Conservation (phyloP, 106 monocot genomes). For the Dendrobium catenatum region DNA sequence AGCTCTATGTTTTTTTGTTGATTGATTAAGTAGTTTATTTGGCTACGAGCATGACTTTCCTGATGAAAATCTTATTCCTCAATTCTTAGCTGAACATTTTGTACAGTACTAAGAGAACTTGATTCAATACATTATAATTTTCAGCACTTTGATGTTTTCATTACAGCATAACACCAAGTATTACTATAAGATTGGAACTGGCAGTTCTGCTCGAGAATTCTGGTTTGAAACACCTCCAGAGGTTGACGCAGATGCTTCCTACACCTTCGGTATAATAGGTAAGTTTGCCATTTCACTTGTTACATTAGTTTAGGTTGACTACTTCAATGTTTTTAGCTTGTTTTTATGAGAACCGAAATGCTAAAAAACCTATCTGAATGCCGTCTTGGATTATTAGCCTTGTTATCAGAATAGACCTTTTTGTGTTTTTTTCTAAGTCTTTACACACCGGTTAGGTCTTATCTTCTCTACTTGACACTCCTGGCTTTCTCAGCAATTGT, state of each 20-base stretch:
- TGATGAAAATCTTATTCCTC: neutral
- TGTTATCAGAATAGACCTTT: neutral
- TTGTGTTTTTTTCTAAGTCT: neutral
- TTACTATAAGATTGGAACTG: conserved; percentile 80
- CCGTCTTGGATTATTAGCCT: neutral
- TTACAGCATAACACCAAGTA: conserved; percentile 74
- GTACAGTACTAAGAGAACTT: neutral
- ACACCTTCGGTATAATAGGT: conserved; percentile 97
- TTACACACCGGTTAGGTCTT: neutral
- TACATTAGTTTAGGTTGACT: neutral
- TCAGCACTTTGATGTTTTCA: conserved; percentile 1
- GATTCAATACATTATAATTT: neutral
- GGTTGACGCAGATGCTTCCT: conserved; percentile 67
- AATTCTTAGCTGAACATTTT: neutral
- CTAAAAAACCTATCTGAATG: neutral
- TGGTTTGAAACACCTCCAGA: conserved; percentile 84
- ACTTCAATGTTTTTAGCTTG: neutral
- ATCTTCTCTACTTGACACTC: neutral
- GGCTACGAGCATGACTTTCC: neutral
- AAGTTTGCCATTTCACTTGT: conserved; percentile 7
- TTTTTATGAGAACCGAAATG: neutral
- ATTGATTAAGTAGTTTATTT: neutral
- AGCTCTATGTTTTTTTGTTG: neutral
- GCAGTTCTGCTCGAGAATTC: conserved; percentile 65
- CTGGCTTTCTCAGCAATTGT: neutral